Evolutionary conservation across 2,329 filamentous ascomycete genomes (phyloP).

Genomic region (Botrytis cinerea): DNA sequence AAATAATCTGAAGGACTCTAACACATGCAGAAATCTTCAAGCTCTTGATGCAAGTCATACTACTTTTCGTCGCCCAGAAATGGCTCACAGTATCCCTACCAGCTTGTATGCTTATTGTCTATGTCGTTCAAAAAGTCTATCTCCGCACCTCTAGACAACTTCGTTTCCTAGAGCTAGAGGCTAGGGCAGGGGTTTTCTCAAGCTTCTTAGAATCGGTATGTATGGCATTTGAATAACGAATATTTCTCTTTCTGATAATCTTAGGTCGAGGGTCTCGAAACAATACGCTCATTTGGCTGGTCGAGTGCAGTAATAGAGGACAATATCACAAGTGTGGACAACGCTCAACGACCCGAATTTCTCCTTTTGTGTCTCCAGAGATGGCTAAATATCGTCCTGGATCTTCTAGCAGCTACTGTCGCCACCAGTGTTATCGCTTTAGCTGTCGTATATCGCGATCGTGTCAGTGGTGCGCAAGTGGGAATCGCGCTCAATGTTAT

Average conservation of each 20-base stretch:
- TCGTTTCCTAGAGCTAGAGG: constrained; percentile 61
- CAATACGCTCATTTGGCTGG: constrained; percentile 59
- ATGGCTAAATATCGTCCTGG: constrained; percentile 55
- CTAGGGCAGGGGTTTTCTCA: constrained; percentile 54
- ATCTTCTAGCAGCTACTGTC: constrained; percentile 29
- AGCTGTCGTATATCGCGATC: constrained; percentile 26
- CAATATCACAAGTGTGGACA: constrained; percentile 52
- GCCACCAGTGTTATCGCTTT: constrained; percentile 29
- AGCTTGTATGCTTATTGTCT: constrained; percentile 50
- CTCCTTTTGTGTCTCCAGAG: constrained; percentile 57
- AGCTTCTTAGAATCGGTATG: constrained; percentile 46
- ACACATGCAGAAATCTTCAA: constrained; percentile 31
- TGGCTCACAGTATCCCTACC: constrained; percentile 51
- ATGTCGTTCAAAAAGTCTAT: constrained; percentile 57
- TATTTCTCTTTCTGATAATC: not conserved
- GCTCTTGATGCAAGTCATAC: constrained; percentile 48
- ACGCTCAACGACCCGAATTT: constrained; percentile 58
- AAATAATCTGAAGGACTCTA: not conserved
- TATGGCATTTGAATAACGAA: not conserved
- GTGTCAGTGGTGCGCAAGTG: constrained; percentile 31
- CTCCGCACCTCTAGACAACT: constrained; percentile 62
- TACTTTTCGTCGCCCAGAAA: constrained; percentile 50
- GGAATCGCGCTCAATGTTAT: constrained; percentile 37
- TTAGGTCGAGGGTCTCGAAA: constrained; percentile 52
- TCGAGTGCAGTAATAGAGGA: constrained; percentile 47